Percentiles rank a stretch among this genome's conserved stretches.
Conservation (phyloP, 768 basidiomycete species). For the Amanita subjunquillea region DNA sequence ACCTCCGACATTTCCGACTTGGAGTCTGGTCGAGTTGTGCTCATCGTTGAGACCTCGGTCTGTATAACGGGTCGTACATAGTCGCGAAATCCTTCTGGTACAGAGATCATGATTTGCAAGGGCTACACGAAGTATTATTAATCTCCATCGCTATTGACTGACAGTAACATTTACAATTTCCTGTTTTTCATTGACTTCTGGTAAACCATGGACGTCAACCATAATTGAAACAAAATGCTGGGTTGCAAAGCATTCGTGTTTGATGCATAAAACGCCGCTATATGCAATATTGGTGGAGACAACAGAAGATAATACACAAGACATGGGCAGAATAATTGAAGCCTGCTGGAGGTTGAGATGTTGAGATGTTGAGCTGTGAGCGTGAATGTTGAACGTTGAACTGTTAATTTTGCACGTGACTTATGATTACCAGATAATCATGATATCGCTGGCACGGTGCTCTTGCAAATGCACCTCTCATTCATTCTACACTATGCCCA, state of each 20-base stretch:
- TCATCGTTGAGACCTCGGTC: not conserved
- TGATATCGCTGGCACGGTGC: not conserved
- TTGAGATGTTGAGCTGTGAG: not conserved
- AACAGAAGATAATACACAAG: not conserved
- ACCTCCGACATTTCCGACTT: not conserved
- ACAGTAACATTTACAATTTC: not conserved
- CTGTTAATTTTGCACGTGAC: not conserved
- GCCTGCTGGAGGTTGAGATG: not conserved
- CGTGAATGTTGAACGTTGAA: not conserved
- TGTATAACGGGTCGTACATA: not conserved
- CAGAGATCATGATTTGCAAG: not conserved
- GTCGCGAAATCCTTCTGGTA: not conserved
- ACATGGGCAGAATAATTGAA: not conserved
- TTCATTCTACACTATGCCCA: not conserved
- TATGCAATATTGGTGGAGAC: not conserved
- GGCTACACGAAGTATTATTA: not conserved
- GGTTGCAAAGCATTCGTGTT: not conserved
- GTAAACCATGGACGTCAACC: not conserved
- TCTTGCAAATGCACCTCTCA: not conserved
- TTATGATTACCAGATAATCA: slow-evolving; percentile 3
- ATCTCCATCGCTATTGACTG: not conserved
- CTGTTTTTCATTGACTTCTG: not conserved
- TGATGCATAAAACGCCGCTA: not conserved
- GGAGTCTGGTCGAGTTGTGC: not conserved
- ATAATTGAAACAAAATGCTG: not conserved